Evolutionary conservation across 441 rosid genomes (phyloP).

Genomic region (Populus trichocarpa): DNA sequence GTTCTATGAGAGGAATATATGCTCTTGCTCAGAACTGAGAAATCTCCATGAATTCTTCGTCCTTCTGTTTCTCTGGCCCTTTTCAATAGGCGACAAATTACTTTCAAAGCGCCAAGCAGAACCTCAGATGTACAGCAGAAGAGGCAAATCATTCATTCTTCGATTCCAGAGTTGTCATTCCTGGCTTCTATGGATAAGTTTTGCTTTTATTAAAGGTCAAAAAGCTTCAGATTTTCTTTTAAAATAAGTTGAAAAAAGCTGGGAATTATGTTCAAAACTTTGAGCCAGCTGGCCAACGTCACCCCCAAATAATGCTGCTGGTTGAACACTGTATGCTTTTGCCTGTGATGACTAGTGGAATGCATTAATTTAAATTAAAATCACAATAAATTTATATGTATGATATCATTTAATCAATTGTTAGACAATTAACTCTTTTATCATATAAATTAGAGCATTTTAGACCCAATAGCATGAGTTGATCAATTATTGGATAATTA

Average conservation of each 20-base stretch:
- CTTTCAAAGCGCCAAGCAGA: not conserved
- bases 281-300: constrained; percentile 3
- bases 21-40: too few species aligned
- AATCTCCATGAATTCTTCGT: too few species aligned
- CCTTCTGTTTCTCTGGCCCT: not conserved
- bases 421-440: too few species aligned
- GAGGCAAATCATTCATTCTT: not conserved
- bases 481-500: too few species aligned
- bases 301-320: not conserved
- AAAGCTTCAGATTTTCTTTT: constrained; percentile 1
- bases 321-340: not conserved
- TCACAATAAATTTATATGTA: not conserved
- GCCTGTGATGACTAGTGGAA: not conserved
- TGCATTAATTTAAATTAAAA: not conserved
- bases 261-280: constrained; percentile 2
- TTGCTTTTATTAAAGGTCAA: constrained; percentile 20
- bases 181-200: constrained; percentile 4
- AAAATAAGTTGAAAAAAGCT: not conserved
- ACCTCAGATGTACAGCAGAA: constrained; percentile 1
- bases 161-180: not conserved
- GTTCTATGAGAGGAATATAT: too few species aligned
- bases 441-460: too few species aligned
- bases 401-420: too few species aligned
- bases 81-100: not conserved
- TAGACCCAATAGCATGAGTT: too few species aligned